Evolutionary conservation across 306 rosid genomes (phyloP).

Genomic region (Abrus precatorius): DNA sequence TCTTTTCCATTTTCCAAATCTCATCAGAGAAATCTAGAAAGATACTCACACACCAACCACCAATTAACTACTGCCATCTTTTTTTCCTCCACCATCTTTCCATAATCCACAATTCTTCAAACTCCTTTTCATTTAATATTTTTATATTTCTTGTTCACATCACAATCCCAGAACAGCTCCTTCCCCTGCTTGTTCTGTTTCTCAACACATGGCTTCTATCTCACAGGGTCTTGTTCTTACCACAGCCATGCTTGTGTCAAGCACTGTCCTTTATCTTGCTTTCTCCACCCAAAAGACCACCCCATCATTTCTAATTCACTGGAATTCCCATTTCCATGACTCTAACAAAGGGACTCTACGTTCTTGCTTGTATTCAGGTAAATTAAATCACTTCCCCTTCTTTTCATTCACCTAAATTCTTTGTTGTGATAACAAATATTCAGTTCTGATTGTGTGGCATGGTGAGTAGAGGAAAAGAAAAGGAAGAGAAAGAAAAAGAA

Average conservation of each 20-base stretch:
- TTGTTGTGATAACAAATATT: neutral
- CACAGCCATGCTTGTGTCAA: constrained; percentile 66
- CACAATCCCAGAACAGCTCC: neutral
- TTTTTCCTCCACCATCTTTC: neutral
- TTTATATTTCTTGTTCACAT: neutral
- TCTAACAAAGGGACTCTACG: constrained; percentile 49
- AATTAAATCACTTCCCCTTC: neutral
- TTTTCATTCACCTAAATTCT: no score
- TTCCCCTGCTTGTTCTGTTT: neutral
- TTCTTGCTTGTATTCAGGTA: constrained; percentile 79
- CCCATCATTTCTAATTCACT: constrained; percentile 15
- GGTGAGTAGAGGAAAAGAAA: constrained; percentile 56
- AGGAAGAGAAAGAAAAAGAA: constrained; percentile 56
- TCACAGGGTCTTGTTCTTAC: constrained; percentile 63
- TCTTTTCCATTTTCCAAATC: no score
- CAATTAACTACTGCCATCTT: constrained; percentile 47
- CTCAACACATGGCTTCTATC: constrained; percentile 54
- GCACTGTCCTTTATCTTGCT: constrained; percentile 57
- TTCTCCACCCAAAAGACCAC: constrained; percentile 42
- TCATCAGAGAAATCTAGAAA: constrained; percentile 42
- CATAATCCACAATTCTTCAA: neutral
- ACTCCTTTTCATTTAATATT: neutral
- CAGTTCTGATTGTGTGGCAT: neutral
- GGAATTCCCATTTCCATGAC: constrained; percentile 17
- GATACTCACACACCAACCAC: constrained; percentile 40